Percentiles rank a stretch among this genome's conserved stretches.
phyloP scores from a whole-genome alignment of 169 alveolate species.

The Cryptosporidium felis region DNA sequence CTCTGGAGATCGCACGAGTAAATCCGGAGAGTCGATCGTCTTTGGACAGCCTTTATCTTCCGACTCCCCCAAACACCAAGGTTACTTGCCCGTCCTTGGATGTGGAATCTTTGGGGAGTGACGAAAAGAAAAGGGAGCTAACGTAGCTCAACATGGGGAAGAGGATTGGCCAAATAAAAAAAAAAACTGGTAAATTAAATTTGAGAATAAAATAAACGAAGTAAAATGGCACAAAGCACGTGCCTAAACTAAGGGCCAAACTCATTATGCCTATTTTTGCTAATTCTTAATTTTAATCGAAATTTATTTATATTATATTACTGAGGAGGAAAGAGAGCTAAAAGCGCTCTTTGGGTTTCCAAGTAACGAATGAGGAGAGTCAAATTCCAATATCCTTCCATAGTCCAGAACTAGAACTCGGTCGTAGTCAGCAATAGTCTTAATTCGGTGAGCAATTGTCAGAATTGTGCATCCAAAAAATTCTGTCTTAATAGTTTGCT shows the following conservation, averaged over 20 bases:
- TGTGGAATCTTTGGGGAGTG: background rate
- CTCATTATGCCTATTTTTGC: too few relatives aligned
- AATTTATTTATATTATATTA: too few relatives aligned
- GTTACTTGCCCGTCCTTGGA: constrained; percentile 3
- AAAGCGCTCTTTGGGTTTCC: constrained; percentile 63
- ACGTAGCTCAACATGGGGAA: too few relatives aligned
- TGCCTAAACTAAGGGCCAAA: too few relatives aligned
- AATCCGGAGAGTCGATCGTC: background rate
- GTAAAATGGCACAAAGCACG: too few relatives aligned
- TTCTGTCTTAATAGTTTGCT: constrained; percentile 76
- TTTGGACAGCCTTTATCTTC: background rate
- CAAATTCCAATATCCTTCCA: constrained; percentile 80
- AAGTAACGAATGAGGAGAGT: constrained; percentile 79
- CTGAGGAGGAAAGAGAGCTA: constrained; percentile 10
- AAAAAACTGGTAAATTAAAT: too few relatives aligned
- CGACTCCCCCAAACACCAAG: constrained; percentile 42
- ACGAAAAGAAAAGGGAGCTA: background rate
- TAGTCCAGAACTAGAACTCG: constrained; percentile 80
- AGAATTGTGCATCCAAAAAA: constrained; percentile 83
- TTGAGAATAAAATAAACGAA: too few relatives aligned
- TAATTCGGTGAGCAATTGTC: constrained; percentile 87
- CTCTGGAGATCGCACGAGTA: background rate
- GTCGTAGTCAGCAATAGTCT: constrained; percentile 85
- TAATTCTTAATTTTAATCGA: too few relatives aligned
- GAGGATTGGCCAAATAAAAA: too few relatives aligned